These are phyloP conservation scores for Coriaria nepalensis DNA, from an alignment of 306 rosid genomes.

Conservation along the genomic window DNA sequence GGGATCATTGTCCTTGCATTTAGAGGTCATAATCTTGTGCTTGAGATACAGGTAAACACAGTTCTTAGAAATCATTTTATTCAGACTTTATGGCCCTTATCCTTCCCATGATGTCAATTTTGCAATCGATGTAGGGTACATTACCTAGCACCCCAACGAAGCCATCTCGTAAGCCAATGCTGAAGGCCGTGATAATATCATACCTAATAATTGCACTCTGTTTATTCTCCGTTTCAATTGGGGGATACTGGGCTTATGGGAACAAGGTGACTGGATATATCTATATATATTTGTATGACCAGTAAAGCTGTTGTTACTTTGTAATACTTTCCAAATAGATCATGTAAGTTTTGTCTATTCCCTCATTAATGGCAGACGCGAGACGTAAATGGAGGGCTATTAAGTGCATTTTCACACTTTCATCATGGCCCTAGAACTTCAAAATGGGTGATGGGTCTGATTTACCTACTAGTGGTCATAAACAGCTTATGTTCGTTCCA, in stretches of 20 bases:
- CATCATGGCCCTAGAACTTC: slow-evolving; percentile 20
- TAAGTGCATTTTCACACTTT: slow-evolving; percentile 26
- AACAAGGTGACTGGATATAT: slow-evolving; percentile 22
- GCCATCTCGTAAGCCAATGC: slow-evolving; percentile 59
- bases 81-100: no score
- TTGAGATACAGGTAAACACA: slow-evolving; percentile 77
- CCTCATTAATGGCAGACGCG: no score
- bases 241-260: slow-evolving; percentile 65
- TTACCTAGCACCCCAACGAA: slow-evolving; percentile 38
- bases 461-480: slow-evolving; percentile 25
- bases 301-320: no score
- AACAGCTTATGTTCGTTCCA: slow-evolving; percentile 42
- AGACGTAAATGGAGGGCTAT: slow-evolving; percentile 15
- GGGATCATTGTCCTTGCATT: slow-evolving; percentile 67
- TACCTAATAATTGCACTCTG: slow-evolving; percentile 50
- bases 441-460: slow-evolving; percentile 23
- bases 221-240: slow-evolving; percentile 53
- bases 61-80: no score
- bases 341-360: no score
- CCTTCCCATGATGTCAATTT: no score
- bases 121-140: slow-evolving; percentile 33
- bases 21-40: slow-evolving; percentile 71
- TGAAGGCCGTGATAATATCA: slow-evolving; percentile 55
- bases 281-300: no score
- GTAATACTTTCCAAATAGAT: no score